Evolutionary conservation across 2,329 filamentous ascomycete species (phyloP).

Genomic region (Colletotrichum sp.): DNA sequence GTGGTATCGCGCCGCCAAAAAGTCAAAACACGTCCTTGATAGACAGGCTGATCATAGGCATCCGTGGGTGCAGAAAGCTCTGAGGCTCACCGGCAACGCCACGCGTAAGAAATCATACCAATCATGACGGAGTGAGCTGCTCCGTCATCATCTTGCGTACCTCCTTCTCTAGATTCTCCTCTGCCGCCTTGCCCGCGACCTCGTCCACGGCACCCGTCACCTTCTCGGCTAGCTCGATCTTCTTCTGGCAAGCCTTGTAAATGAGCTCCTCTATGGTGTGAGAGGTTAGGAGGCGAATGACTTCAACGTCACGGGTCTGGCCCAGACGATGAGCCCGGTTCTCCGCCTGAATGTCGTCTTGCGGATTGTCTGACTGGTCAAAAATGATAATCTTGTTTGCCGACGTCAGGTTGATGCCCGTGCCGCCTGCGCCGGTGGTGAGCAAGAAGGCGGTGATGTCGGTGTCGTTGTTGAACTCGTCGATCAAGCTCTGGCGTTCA

Average conservation of each 20-base stretch:
- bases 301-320: slow-evolving; percentile 88
- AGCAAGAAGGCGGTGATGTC: slow-evolving; percentile 90
- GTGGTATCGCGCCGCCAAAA: neutral
- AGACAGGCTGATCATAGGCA: neutral
- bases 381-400: slow-evolving; percentile 99
- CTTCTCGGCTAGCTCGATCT: slow-evolving; percentile 81
- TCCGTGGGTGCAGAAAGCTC: neutral
- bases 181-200: slow-evolving; percentile 28
- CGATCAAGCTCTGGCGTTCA: slow-evolving; percentile 85
- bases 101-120: neutral
- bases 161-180: slow-evolving; percentile 46
- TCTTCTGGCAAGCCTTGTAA: slow-evolving; percentile 87
- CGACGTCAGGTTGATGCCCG: slow-evolving; percentile 92
- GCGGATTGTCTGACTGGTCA: slow-evolving; percentile 95
- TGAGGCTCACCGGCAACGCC: neutral
- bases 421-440: slow-evolving; percentile 93
- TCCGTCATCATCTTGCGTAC: slow-evolving; percentile 49
- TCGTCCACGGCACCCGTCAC: slow-evolving; percentile 50
- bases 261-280: slow-evolving; percentile 94
- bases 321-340: slow-evolving; percentile 96
- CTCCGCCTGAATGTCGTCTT: slow-evolving; percentile 98
- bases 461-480: slow-evolving; percentile 79
- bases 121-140: slow-evolving; percentile 42
- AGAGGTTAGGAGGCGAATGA: slow-evolving; percentile 81
- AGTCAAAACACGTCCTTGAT: neutral